Evolutionary conservation across 2,329 filamentous ascomycete genomes (phyloP).

Genomic region (Xylaria sp.): DNA sequence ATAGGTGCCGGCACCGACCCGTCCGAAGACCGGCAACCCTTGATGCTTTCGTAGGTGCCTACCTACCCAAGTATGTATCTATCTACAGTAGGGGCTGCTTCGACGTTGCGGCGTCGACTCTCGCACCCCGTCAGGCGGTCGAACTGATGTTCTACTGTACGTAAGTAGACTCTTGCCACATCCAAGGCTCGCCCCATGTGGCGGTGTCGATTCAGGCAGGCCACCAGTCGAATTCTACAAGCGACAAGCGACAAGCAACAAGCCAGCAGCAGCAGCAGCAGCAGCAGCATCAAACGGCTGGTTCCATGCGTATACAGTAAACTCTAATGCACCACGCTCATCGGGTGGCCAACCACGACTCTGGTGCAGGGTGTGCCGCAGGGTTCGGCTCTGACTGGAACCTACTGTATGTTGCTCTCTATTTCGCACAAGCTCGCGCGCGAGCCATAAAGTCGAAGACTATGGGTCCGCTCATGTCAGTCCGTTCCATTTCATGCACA

Average conservation of each 20-base stretch:
- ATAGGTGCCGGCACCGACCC: constrained; percentile 19
- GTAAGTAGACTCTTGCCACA: too few relatives aligned
- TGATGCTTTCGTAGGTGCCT: not conserved
- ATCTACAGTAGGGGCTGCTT: too few relatives aligned
- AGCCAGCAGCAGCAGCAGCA: not conserved
- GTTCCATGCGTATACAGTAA: too few relatives aligned
- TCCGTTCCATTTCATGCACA: constrained; percentile 15
- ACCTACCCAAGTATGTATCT: too few relatives aligned
- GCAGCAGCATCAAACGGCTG: too few relatives aligned
- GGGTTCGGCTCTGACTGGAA: not conserved
- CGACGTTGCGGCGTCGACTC: too few relatives aligned
- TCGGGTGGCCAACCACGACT: constrained; percentile 8
- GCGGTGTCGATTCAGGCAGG: too few relatives aligned
- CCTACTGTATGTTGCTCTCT: constrained; percentile 3
- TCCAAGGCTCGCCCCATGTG: too few relatives aligned
- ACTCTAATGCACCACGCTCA: not conserved
- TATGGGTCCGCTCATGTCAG: constrained; percentile 6
- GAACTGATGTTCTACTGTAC: too few relatives aligned
- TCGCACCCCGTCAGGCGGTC: too few relatives aligned
- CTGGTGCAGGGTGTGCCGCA: not conserved
- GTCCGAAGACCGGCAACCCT: constrained; percentile 9
- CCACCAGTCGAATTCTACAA: too few relatives aligned
- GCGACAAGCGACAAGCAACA: too few relatives aligned
- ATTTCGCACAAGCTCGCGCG: constrained; percentile 9
- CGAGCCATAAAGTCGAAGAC: not conserved